Conservation (phyloP, 805 yeast genomes). For the Yarrowia sp. region DNA sequence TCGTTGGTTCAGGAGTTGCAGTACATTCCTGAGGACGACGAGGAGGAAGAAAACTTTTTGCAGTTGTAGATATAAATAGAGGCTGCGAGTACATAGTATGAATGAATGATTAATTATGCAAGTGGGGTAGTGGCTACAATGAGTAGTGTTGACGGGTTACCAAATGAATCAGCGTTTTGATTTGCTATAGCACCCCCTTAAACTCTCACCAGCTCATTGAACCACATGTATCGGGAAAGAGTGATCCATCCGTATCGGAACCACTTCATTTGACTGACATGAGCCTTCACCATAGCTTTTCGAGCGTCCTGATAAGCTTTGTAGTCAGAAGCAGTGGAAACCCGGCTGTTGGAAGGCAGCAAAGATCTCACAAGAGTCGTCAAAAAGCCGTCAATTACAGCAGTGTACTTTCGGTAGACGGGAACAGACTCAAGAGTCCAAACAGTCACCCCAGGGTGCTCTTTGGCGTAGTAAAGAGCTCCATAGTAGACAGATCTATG, state of each 20-base stretch:
- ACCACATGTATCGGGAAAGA: constrained; percentile 75
- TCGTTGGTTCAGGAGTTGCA: constrained; percentile 2
- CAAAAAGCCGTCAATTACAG: constrained; percentile 49
- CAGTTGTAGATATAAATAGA: constrained; percentile 26
- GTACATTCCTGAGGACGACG: constrained; percentile 37
- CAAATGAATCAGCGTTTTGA: no score
- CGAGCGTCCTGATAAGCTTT: constrained; percentile 51
- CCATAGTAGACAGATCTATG: constrained; percentile 57
- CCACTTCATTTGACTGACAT: constrained; percentile 93
- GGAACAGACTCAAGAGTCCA: constrained; percentile 50
- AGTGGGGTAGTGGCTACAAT: no score
- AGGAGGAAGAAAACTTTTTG: constrained; percentile 31
- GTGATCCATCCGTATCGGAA: constrained; percentile 88
- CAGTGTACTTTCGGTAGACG: constrained; percentile 50
- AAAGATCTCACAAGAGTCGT: constrained; percentile 44
- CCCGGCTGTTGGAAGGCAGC: constrained; percentile 46
- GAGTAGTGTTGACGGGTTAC: no score
- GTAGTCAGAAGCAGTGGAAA: constrained; percentile 37
- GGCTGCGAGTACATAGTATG: background rate
- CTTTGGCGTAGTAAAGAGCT: constrained; percentile 41
- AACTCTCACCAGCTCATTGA: constrained; percentile 59
- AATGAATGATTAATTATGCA: constrained; percentile 12
- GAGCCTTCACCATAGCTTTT: constrained; percentile 82
- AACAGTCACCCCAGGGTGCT: constrained; percentile 41
- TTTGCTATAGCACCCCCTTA: background rate